Percentiles rank a stretch among this genome's conserved stretches.
These are phyloP conservation scores for Pterulicium gracile DNA, from an alignment of 1,284 basidiomycete genomes.

Conservation along the genomic window DNA sequence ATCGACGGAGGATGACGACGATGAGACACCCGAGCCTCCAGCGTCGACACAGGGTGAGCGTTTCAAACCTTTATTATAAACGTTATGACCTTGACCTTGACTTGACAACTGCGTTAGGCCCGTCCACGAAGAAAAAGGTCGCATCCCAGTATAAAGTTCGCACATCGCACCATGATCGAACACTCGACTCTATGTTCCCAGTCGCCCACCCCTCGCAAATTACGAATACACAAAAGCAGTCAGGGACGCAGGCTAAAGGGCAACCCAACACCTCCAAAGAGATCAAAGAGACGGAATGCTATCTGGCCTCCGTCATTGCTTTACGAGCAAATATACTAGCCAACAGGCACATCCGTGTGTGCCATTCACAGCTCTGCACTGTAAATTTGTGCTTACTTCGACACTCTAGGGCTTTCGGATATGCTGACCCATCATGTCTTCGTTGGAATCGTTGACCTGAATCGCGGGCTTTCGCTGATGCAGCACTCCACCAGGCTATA, in stretches of 20 bases:
- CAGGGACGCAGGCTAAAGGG: constrained; percentile 12
- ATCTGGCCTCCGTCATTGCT: constrained; percentile 67
- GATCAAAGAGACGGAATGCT: constrained; percentile 72
- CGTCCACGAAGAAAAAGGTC: constrained; percentile 22
- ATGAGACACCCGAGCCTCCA: too few relatives aligned
- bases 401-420: constrained; percentile 59
- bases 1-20: too few relatives aligned
- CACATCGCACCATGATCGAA: constrained; percentile 80
- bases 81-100: not conserved
- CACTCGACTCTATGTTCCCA: constrained; percentile 89
- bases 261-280: constrained; percentile 35
- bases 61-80: too few relatives aligned
- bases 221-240: constrained; percentile 13
- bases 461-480: constrained; percentile 68
- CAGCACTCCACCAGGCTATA: constrained; percentile 88
- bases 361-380: not conserved
- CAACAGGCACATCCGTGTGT: constrained; percentile 61
- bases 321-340: constrained; percentile 55
- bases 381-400: not conserved
- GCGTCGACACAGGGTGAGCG: too few relatives aligned
- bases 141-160: constrained; percentile 88
- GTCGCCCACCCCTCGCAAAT: constrained; percentile 40
- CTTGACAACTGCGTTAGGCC: not conserved
- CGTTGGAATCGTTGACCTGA: constrained; percentile 84
- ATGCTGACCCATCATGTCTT: constrained; percentile 85